A percentile compares a stretch with the other conserved stretches of the same genome.
Conservation (phyloP, 768 basidiomycete genomes). For the Coprinopsis cinerea region DNA sequence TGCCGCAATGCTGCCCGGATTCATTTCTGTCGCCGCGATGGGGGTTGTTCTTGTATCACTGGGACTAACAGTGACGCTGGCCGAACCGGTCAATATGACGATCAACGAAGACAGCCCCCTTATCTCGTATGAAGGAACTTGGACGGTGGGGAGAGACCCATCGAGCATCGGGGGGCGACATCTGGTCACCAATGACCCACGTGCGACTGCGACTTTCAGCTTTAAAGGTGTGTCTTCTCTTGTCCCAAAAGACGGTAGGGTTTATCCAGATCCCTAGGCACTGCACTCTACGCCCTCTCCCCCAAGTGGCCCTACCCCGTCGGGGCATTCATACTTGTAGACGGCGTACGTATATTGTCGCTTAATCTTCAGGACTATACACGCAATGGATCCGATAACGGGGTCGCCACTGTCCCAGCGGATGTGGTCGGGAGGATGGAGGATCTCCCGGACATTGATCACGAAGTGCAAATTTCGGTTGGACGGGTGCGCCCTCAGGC, state of each 20-base stretch:
- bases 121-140: no score
- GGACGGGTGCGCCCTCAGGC: background rate
- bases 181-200: no score
- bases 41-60: no score
- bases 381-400: background rate
- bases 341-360: background rate
- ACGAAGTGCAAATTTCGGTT: background rate
- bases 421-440: background rate
- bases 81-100: no score
- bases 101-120: no score
- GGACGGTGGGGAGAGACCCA: no score
- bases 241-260: background rate
- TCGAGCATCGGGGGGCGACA: no score
- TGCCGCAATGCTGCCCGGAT: no score
- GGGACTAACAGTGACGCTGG: no score
- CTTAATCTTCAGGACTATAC: background rate
- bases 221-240: background rate
- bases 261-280: background rate
- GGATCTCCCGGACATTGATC: background rate
- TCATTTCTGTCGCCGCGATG: no score
- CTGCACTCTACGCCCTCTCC: background rate
- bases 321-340: background rate
- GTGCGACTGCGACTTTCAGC: background rate
- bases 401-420: background rate
- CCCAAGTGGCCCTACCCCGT: background rate